Evolutionary conservation across 1,284 basidiomycete species (phyloP), one percentile per base, ranked within the genome.

Genomic region (Cryptococcus wingfieldii): DNA sequence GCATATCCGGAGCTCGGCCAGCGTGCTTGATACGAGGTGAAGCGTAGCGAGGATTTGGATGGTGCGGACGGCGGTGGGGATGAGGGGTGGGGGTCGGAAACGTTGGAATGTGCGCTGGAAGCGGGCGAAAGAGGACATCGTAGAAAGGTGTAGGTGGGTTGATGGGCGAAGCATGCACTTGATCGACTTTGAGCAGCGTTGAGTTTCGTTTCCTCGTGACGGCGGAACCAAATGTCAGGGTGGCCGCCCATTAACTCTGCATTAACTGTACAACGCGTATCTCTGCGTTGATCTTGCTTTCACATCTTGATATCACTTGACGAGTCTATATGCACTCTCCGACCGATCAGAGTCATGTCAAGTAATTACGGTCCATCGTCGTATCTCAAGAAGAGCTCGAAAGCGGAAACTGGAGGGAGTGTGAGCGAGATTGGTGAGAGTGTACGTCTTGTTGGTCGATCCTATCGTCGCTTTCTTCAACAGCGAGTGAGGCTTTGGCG

Each of bases 1-100:
- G 53, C 75, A 77, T 12, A 66, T 57, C 27, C 68, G 61, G 9
- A 72, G 49, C 41, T 72, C 73, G 44, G 63, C 62, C 12, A 75
- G 48, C 38, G 64, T 64, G 41, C 69, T 71, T 2, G 62, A 61
- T 47, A 74, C 47, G 16, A 76, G 65, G 52, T 74, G 73, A 23
- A 63, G 51, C 5, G 67, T 61, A 1, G 68, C 66, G 16, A 74
- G 57, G 44, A 71, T 58, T 51, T 72, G 64, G 28, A 67, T 56
- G 10, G 64, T 64, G 16, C 61, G 48, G 34, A 66, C 56, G 0
- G 59, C 53, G 0, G 64, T 64, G 12, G 59, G 57, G 4, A 60
- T n/a, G 10, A 68, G 23, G 12, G 64, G 61, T 16, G 66, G 63
- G 6, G 61, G 59, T 23, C 27, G 19, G 6, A 51, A 43, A 31